phyloP scores from a whole-genome alignment of 2,329 filamentous ascomycete species.

The Bertia moriformis region DNA sequence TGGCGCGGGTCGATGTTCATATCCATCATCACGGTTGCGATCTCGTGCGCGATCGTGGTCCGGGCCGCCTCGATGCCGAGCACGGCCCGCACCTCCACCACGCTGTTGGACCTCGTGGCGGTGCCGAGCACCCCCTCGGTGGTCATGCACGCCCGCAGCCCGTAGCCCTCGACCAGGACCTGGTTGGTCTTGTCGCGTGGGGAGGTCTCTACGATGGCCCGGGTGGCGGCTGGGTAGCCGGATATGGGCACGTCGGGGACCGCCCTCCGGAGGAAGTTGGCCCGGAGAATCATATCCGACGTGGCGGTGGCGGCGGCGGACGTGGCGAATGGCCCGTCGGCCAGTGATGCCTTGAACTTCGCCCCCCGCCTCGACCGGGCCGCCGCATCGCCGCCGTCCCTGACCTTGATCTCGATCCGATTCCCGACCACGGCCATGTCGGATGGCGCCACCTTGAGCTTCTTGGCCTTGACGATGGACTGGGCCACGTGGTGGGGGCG shows the following conservation, averaged over 20 bases:
- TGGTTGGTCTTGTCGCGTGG: conserved; percentile 53
- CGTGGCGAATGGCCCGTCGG: no score
- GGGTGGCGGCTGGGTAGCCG: conserved; percentile 74
- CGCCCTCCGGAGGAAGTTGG: conserved; percentile 71
- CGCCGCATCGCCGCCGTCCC: conserved; percentile 33
- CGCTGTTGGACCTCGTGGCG: conserved; percentile 63
- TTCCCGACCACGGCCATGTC: conserved; percentile 49
- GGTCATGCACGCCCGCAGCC: conserved; percentile 75
- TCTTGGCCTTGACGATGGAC: conserved; percentile 68
- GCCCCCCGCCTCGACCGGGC: no score
- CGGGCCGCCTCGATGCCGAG: conserved; percentile 92
- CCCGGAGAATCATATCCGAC: conserved; percentile 57
- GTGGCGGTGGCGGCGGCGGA: conserved; percentile 27
- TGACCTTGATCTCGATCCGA: conserved; percentile 61
- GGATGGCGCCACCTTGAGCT: conserved; percentile 57
- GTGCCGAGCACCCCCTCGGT: conserved; percentile 80
- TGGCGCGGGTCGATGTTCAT: conserved; percentile 96
- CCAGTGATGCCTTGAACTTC: conserved; percentile 19
- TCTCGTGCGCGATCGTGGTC: conserved; percentile 77
- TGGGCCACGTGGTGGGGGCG: conserved; percentile 56
- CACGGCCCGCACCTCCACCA: conserved; percentile 77
- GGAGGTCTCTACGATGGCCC: conserved; percentile 78
- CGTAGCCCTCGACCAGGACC: conserved; percentile 89
- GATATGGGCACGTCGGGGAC: conserved; percentile 76
- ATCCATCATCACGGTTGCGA: conserved; percentile 73